Evolutionary conservation across 345 rosid genomes (phyloP), one percentile per base, ranked within the genome.

Genomic region (Capsella bursapastoris): DNA sequence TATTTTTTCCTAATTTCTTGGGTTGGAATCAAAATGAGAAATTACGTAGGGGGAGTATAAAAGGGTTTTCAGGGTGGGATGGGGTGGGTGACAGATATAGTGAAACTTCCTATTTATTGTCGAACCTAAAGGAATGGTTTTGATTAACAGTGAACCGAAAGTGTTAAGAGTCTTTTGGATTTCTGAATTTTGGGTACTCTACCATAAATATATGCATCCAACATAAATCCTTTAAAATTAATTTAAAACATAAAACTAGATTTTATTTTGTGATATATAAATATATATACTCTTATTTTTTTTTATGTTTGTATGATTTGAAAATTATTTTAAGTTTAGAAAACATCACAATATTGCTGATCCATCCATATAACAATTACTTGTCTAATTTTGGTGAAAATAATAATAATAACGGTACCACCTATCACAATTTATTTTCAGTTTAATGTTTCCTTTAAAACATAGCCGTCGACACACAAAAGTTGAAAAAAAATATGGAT

Each of bases 21-120:
- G 31, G n/a, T 25, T 45, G 70, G 58, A 41, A 40, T 49, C 28
- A 66, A 53, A 66, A 29, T 53, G 63, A 38, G 28, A 52, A 71
- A 38, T 31, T 28, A 16, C 51, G 47, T 15, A 44, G 25, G 62
- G 37, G 37, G 70, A 53, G 45, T 62, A 31, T 63, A 57, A 57
- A 59, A 50, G 68, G 15, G 63, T 72, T 22, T 22, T 31, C 12
- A 22, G 28, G 59, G 14, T 34, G 2, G 8, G 8, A 7, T 62
- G 27, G 44, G 56, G 2, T 49, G 59, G 41, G 62, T 34, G 53
- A 52, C 53, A 22, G 45, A 52, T 72, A 32, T 53, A 11, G 9
- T 14, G 32, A 63, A 72, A 55, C 56, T 73, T 44, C n/a, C 9
- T 73, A 55, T 73, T 64, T 73, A 64, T 55, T 44, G 57, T 56